Conservation (phyloP, 768 basidiomycete species). For the Psilocybe subaeruginosa region DNA sequence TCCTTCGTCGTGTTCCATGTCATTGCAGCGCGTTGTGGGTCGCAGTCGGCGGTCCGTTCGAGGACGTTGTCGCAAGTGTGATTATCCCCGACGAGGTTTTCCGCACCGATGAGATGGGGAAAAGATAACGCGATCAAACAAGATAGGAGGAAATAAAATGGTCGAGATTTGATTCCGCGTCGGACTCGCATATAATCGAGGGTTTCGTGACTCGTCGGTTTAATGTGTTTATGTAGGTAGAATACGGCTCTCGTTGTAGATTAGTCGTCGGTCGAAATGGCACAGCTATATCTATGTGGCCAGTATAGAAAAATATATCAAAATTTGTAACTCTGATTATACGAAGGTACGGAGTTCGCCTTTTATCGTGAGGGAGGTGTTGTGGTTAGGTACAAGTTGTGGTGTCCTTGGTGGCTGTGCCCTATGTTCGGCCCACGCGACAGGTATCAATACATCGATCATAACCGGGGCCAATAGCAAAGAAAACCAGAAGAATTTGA, state of each 20-base stretch:
- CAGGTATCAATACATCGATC: too few species aligned
- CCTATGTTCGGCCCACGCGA: too few species aligned
- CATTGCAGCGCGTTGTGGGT: not conserved
- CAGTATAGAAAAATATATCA: not conserved
- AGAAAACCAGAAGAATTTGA: too few species aligned
- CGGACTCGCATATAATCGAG: not conserved
- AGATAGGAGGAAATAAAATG: not conserved
- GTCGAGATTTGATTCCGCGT: not conserved
- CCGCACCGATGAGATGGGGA: not conserved
- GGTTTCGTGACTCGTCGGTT: not conserved
- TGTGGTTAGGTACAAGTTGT: not conserved
- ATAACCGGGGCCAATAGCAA: too few species aligned
- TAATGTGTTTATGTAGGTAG: not conserved
- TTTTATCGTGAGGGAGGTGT: not conserved
- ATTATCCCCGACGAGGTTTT: not conserved
- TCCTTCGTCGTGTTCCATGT: slow-evolving; percentile 7
- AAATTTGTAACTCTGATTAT: not conserved
- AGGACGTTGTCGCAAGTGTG: not conserved
- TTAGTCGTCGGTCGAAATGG: too few species aligned
- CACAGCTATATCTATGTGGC: not conserved
- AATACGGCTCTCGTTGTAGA: not conserved
- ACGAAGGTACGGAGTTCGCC: not conserved
- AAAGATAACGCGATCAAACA: not conserved
- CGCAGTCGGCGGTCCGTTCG: not conserved
- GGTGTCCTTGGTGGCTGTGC: not conserved